Percentiles rank a stretch among this genome's conserved stretches.
Conservation (phyloP, 2,329 filamentous ascomycete species). For the Rosellinia necatrix region DNA sequence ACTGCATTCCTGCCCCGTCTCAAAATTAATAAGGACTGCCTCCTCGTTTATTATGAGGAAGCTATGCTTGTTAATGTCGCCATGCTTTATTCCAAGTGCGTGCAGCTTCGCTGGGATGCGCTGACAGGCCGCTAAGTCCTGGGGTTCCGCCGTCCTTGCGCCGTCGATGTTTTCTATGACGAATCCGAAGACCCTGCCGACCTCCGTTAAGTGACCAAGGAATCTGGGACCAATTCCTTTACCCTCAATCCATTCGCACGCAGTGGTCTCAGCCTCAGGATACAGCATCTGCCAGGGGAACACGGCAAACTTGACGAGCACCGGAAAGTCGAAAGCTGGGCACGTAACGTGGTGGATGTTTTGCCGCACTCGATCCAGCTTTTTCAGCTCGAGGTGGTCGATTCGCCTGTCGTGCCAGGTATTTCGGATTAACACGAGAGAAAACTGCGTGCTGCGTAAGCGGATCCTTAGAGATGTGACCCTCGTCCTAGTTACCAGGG, state of each 20-base stretch:
- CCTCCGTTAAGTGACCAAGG: conserved; percentile 41
- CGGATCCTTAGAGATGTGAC: conserved; percentile 20
- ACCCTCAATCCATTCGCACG: conserved; percentile 35
- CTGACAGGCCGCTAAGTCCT: conserved; percentile 39
- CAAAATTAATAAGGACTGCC: conserved; percentile 42
- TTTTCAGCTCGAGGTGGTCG: conserved; percentile 21
- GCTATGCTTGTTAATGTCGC: conserved; percentile 43
- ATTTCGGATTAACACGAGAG: conserved; percentile 3
- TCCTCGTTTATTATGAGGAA: conserved; percentile 36
- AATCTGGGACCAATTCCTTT: conserved; percentile 30
- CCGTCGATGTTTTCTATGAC: conserved; percentile 38
- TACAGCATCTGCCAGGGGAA: conserved; percentile 32
- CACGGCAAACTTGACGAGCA: conserved; percentile 33
- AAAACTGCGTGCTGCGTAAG: conserved; percentile 9
- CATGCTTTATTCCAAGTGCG: conserved; percentile 42
- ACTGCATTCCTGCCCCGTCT: conserved; percentile 15
- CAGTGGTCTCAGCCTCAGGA: conserved; percentile 32
- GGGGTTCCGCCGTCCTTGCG: conserved; percentile 33
- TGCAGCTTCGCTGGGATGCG: conserved; percentile 40
- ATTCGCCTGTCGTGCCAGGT: conserved; percentile 23
- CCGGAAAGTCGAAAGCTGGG: conserved; percentile 15
- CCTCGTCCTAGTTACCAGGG: conserved; percentile 24
- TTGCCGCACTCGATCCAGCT: background rate
- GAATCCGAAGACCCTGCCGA: conserved; percentile 40
- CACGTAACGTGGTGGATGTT: conserved; percentile 21